These are phyloP conservation scores for Besnoitia besnoiti DNA, from an alignment of 169 alveolate genomes.

Conservation along the genomic window DNA sequence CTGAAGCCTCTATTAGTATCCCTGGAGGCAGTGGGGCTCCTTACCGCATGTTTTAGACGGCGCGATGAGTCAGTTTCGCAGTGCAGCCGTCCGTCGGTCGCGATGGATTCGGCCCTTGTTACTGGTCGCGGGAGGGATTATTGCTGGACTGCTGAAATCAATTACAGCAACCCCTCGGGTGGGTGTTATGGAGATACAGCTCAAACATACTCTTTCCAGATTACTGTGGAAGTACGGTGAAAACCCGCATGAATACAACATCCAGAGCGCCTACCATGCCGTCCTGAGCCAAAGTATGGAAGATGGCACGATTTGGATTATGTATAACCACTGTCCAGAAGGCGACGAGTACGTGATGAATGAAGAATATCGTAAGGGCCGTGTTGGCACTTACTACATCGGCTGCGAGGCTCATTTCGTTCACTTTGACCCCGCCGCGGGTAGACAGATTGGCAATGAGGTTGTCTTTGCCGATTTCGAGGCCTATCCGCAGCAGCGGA, in stretches of 20 bases:
- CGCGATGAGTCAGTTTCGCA: not conserved
- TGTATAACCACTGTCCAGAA: conserved; percentile 36
- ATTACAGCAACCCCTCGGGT: not conserved
- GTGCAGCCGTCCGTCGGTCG: not conserved
- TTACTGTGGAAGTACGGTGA: not conserved
- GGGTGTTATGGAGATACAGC: not conserved
- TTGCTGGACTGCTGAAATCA: not conserved
- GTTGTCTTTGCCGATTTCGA: not conserved
- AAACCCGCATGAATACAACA: not conserved
- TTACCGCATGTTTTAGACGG: not conserved
- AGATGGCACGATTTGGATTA: conserved; percentile 1
- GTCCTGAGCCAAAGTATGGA: not conserved
- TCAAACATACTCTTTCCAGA: not conserved
- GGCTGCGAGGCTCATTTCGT: conserved; percentile 29
- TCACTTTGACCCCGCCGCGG: not conserved
- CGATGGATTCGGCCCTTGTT: not conserved
- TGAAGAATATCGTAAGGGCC: not conserved
- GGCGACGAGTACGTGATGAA: not conserved
- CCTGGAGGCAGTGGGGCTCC: too few species aligned
- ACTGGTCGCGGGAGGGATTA: not conserved
- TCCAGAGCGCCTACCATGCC: not conserved
- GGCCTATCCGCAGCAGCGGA: not conserved
- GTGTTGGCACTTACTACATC: not conserved
- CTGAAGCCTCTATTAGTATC: too few species aligned
- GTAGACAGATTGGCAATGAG: not conserved